Base-by-base conservation (phyloP, 805 yeast species). In the Yarrowia sp. region DNA sequence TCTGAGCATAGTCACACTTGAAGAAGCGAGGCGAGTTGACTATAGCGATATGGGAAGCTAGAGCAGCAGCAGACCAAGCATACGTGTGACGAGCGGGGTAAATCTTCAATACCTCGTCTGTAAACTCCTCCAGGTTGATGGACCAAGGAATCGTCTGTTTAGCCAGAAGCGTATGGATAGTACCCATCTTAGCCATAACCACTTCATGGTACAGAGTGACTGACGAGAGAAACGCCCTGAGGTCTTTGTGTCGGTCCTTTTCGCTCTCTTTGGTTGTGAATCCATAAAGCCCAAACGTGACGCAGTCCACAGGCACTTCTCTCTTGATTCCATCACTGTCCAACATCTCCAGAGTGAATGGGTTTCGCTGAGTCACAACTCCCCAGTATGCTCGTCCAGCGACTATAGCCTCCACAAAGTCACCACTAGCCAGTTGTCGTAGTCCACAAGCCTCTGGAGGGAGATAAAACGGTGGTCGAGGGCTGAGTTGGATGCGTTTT, bases 381-480 rank as follows among this genome's bases (percentile, higher is more conserved):
- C 64, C 64, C 64, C 64, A 58, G 51, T 58, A 58, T 5, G 64
- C 41, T 18, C 28, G 33, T 31, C 64, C 51, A 0, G 50, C 42
- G n/a, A 58, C 51, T 7, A 43, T 44, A 18, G 43, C 64, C 18
- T 58, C 64, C 10, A 58, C 64, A 35, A 58, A 58, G 51, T 58
- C 64, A 14, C 64, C 64, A 4, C 3, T 9, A 1, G 41, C 51
- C 28, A 58, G 51, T 14, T 43, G 64, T 32, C 43, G 51, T 15
- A 58, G 22, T n/a, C 64, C 64, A 6, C 64, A 43, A 13, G 51
- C 64, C 35, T 58, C 64, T 18, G 64, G 64, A 2, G 51, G 51
- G 33, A 58, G 64, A 17, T 43, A 58, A 14, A 43, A 18, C n/a
- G 64, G 64, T 4, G 9, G 13, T 9, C 36, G 2, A 6, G 32